Conservation (phyloP, 23 red algal species). For the Gracilaria domingensis region DNA sequence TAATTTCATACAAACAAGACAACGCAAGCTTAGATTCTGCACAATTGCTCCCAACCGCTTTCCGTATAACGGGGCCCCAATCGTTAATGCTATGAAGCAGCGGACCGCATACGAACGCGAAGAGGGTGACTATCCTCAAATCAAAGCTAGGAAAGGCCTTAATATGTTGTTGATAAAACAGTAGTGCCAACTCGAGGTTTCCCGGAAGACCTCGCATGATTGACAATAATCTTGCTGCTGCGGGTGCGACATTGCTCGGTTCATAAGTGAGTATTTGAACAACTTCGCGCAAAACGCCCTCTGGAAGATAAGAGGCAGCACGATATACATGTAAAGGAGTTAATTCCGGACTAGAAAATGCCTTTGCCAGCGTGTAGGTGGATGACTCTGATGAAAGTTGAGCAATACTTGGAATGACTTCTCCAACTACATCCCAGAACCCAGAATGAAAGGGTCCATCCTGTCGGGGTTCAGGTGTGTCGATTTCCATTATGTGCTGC, state of each 20-base stretch:
- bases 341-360: slow-evolving; percentile 19
- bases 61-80: slow-evolving; percentile 11
- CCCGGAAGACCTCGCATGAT: slow-evolving; percentile 73
- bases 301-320: slow-evolving; percentile 56
- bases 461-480: neutral
- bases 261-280: slow-evolving; percentile 51
- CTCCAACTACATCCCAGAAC: slow-evolving; percentile 2
- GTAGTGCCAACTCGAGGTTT: slow-evolving; percentile 44
- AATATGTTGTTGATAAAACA: slow-evolving; percentile 25
- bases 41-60: neutral
- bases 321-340: slow-evolving; percentile 56
- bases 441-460: neutral
- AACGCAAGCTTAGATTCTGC: slow-evolving; percentile 53
- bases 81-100: neutral
- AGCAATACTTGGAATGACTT: neutral
- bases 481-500: neutral
- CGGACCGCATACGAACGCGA: slow-evolving; percentile 48
- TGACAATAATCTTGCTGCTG: slow-evolving; percentile 48
- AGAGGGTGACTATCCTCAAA: slow-evolving; percentile 13
- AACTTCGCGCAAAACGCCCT: slow-evolving; percentile 50
- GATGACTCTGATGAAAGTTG: slow-evolving; percentile 5
- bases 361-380: neutral
- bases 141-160: slow-evolving; percentile 11
- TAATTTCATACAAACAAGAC: slow-evolving; percentile 22
- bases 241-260: neutral